Conservation (phyloP, 441 rosid genomes). For the Populus trichocarpa region DNA sequence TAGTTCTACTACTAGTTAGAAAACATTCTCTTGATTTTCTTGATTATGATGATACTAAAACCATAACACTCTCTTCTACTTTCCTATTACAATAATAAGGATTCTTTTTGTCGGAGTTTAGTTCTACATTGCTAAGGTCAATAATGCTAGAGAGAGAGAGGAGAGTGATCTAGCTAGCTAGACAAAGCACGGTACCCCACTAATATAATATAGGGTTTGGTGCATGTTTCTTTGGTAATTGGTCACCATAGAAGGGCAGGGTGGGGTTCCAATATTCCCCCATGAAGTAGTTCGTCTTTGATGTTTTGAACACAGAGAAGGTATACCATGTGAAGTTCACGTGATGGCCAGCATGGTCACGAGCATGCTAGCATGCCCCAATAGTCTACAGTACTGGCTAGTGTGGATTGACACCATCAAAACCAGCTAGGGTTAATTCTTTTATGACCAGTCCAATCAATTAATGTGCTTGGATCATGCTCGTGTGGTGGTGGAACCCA, state of each 20-base stretch:
- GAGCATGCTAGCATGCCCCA: slow-evolving; percentile 7
- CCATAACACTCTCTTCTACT: slow-evolving; percentile 4
- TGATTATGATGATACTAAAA: slow-evolving; percentile 12
- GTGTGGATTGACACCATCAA: slow-evolving; percentile 18
- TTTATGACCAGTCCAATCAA: slow-evolving; percentile 18
- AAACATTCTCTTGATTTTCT: slow-evolving; percentile 32
- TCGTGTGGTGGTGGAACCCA: slow-evolving; percentile 18
- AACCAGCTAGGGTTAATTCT: slow-evolving; percentile 12
- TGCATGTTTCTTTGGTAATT: slow-evolving; percentile 6
- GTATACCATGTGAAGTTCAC: slow-evolving; percentile 37
- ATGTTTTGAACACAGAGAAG: slow-evolving; percentile 10
- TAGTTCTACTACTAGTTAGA: neutral
- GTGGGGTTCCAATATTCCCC: slow-evolving; percentile 18
- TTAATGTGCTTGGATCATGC: neutral
- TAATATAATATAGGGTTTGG: slow-evolving; percentile 19
- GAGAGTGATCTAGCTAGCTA: slow-evolving; percentile 18
- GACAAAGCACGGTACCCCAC: neutral
- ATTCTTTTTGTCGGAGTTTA: slow-evolving; percentile 42
- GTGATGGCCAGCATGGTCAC: slow-evolving; percentile 27
- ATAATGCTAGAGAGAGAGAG: slow-evolving; percentile 27
- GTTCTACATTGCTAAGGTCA: slow-evolving; percentile 20
- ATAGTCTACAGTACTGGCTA: neutral
- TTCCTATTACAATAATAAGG: slow-evolving; percentile 17
- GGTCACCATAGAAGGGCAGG: neutral
- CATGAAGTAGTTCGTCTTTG: neutral